phyloP scores from a whole-genome alignment of 768 basidiomycete genomes.

The Amanita rimosa region DNA sequence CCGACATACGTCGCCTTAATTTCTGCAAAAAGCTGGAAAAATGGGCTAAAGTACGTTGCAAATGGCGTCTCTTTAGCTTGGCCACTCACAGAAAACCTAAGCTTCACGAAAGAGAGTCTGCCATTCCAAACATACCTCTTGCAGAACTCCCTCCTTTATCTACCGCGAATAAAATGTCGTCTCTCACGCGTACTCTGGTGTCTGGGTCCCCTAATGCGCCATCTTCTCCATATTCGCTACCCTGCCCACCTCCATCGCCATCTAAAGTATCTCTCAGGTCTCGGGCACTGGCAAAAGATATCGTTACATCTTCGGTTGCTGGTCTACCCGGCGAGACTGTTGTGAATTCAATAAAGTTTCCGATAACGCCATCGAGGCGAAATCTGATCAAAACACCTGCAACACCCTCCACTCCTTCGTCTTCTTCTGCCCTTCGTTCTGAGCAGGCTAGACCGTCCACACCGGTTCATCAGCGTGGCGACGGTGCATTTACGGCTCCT shows the following conservation, averaged over 20 bases:
- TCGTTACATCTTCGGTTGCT: slow-evolving; percentile 39
- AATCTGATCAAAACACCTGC: slow-evolving; percentile 27
- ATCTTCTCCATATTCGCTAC: slow-evolving; percentile 29
- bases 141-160: slow-evolving; percentile 55
- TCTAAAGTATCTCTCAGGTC: slow-evolving; percentile 25
- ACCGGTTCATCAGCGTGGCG: slow-evolving; percentile 51
- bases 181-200: slow-evolving; percentile 58
- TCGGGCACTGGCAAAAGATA: slow-evolving; percentile 22
- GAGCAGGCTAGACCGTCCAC: slow-evolving; percentile 45
- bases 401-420: slow-evolving; percentile 37
- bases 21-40: slow-evolving; percentile 47
- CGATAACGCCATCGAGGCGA: slow-evolving; percentile 52
- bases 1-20: slow-evolving; percentile 47
- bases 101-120: slow-evolving; percentile 33
- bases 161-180: slow-evolving; percentile 43
- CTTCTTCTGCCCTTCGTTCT: slow-evolving; percentile 19
- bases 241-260: slow-evolving; percentile 29
- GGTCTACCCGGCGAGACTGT: slow-evolving; percentile 31
- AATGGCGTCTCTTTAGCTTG: neutral
- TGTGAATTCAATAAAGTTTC: slow-evolving; percentile 41
- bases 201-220: slow-evolving; percentile 63
- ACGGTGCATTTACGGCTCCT: slow-evolving; percentile 42
- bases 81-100: slow-evolving; percentile 16
- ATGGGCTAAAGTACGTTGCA: slow-evolving; percentile 49
- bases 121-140: slow-evolving; percentile 49